phyloP scores from a whole-genome alignment of 768 basidiomycete genomes.

The Psilocybe cyanescens region DNA sequence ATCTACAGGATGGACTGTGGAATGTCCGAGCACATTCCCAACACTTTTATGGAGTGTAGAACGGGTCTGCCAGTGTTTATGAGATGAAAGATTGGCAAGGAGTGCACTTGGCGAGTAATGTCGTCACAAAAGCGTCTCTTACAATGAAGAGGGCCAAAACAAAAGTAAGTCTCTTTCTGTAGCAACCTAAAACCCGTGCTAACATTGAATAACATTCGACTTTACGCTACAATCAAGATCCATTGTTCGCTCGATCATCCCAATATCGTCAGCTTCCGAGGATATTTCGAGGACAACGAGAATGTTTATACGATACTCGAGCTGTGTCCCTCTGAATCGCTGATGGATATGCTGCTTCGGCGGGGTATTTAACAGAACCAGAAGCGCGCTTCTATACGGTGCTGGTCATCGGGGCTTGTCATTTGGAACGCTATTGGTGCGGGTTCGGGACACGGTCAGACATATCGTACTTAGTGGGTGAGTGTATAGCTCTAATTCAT shows the following conservation, averaged over 20 bases:
- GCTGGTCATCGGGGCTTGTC: constrained; percentile 93
- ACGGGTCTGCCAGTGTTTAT: constrained; percentile 96
- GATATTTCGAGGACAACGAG: constrained; percentile 93
- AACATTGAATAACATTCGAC: constrained; percentile 43
- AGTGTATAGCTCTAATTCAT: no score
- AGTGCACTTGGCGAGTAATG: constrained; percentile 83
- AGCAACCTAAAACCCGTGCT: not conserved
- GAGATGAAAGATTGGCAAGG: constrained; percentile 82
- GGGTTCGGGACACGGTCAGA: no score
- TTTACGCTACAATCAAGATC: constrained; percentile 99
- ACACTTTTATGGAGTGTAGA: constrained; percentile 36
- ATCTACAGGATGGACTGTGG: no score
- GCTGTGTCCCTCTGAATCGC: constrained; percentile 85
- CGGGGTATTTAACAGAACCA: constrained; percentile 88
- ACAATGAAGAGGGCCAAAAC: constrained; percentile 97
- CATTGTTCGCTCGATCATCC: constrained; percentile 90
- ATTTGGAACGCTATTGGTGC: constrained; percentile 38
- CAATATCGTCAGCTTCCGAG: constrained; percentile 90
- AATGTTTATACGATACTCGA: constrained; percentile 99
- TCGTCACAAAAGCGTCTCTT: constrained; percentile 89
- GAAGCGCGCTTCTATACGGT: constrained; percentile 93
- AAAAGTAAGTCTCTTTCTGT: constrained; percentile 58
- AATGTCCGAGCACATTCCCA: no score
- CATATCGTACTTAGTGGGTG: no score
- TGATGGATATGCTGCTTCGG: constrained; percentile 89